Conservation (phyloP, 108 stramenopile species). For the Pseudonitzschia multistriata region DNA sequence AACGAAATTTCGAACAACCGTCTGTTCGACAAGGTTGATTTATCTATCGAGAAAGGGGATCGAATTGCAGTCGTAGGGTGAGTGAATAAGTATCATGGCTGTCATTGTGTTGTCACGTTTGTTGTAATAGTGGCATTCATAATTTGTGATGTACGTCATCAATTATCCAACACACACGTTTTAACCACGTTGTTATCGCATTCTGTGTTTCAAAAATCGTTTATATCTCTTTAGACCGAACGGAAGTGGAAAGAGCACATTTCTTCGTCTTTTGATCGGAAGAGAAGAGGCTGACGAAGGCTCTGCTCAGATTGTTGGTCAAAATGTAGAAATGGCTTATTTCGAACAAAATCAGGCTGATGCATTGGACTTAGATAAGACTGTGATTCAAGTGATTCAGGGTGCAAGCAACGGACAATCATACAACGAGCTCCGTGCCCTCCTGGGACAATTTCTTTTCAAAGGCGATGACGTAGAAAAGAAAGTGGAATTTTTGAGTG, state of each 20-base stretch:
- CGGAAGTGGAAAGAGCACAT: slow-evolving; percentile 79
- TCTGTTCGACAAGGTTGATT: slow-evolving; percentile 82
- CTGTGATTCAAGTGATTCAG: slow-evolving; percentile 85
- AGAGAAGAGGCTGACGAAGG: slow-evolving; percentile 79
- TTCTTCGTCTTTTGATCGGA: slow-evolving; percentile 83
- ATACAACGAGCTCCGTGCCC: slow-evolving; percentile 90
- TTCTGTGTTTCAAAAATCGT: no score
- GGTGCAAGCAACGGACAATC: slow-evolving; percentile 71
- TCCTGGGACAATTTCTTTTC: slow-evolving; percentile 94
- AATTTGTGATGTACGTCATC: not conserved
- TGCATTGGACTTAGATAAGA: slow-evolving; percentile 84
- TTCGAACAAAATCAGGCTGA: slow-evolving; percentile 97
- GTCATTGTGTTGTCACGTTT: not conserved
- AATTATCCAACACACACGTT: not conserved
- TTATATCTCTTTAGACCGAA: slow-evolving; percentile 19
- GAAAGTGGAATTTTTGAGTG: slow-evolving; percentile 84
- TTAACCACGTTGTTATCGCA: no score
- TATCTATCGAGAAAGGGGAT: slow-evolving; percentile 85
- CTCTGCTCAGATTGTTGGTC: slow-evolving; percentile 59
- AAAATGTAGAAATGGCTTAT: slow-evolving; percentile 82
- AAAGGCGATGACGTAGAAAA: slow-evolving; percentile 94
- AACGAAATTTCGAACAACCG: slow-evolving; percentile 71
- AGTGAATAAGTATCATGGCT: not conserved
- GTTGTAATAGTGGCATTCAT: no score
- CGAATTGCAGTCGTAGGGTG: slow-evolving; percentile 90